Evolutionary conservation across 192 early-diverging fungal species (phyloP), one percentile per base, ranked within the genome.

Genomic region (Allomyces javanicus): DNA sequence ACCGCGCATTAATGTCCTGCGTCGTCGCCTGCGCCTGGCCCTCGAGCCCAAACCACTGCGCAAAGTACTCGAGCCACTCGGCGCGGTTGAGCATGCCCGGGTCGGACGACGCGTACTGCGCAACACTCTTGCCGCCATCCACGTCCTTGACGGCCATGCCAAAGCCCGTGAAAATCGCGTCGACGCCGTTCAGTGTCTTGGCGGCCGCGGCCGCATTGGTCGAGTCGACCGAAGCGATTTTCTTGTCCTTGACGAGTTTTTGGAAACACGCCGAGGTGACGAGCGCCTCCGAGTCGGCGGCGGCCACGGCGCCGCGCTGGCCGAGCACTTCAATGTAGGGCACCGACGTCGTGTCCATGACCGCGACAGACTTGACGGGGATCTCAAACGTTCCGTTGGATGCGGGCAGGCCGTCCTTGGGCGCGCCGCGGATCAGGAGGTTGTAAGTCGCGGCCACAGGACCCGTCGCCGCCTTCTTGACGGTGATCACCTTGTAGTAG

Each of bases 1-100:
- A 58, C 50, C 50, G 50, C 50, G 50, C 50, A n/a, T 21, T 3
- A 58, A 58, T 58, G 17, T 58, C 50, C 12, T n/a, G 12, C 21
- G 50, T 58, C 17, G 21, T 58, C 50, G 50, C 21, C 50, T 58
- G 50, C 50, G 78, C 78, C 21, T 72, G 71, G 67, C 71, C 76
- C 64, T 80, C 78, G 64, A 74, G 74, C 23, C 77, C 77, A 68
- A 74, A 80, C 67, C 77, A 80, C 26, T 71, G 67, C 1, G 70
- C 72, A 67, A 77, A 73, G 68, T 71, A 80, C 76, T 80, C 77
- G 69, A 80, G 61, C 78, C 78, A 80, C 69, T 80, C 78, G 43
- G 73, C 71, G 63, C 74, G 74, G 9, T 73, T 74, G 65, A 80
- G 67, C 14, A 69, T 71, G 62, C 71, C 72, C 50, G 64, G 24